Evolutionary conservation across 768 basidiomycete genomes (phyloP).

Genomic region (Lentinula aciculospora): DNA sequence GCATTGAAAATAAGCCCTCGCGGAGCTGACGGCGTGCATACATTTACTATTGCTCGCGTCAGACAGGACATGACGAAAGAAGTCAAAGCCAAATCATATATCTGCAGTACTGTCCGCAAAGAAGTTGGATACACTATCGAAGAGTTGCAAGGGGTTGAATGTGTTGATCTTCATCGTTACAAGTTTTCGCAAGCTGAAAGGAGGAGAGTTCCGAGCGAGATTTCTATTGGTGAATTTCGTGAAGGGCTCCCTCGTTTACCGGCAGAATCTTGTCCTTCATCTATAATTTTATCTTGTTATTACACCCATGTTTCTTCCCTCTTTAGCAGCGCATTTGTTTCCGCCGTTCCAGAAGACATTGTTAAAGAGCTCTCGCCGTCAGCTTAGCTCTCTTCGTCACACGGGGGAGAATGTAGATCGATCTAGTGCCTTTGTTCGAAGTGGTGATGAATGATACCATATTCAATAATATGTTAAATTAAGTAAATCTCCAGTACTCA

Average conservation of each 20-base stretch:
- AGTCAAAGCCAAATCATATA: slow-evolving; percentile 8
- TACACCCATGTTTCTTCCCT: slow-evolving; percentile 55
- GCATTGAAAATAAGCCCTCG: background rate
- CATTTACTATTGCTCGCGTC: slow-evolving; percentile 22
- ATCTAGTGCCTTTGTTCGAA: slow-evolving; percentile 43
- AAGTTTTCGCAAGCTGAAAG: slow-evolving; percentile 35
- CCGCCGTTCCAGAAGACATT: slow-evolving; percentile 42
- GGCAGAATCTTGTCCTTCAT: slow-evolving; percentile 7
- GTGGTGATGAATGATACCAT: slow-evolving; percentile 5
- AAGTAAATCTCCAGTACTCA: slow-evolving; percentile 17
- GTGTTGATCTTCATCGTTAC: slow-evolving; percentile 51
- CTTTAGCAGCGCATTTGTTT: slow-evolving; percentile 34
- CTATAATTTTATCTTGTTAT: slow-evolving; percentile 41
- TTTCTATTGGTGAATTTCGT: slow-evolving; percentile 40
- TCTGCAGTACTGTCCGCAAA: slow-evolving; percentile 26
- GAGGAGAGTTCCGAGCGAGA: slow-evolving; percentile 42
- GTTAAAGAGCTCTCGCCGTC: slow-evolving; percentile 51
- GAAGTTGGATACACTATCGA: slow-evolving; percentile 52
- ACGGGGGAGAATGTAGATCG: slow-evolving; percentile 46
- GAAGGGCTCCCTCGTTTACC: too few species aligned
- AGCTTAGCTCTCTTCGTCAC: slow-evolving; percentile 50
- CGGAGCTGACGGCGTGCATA: background rate
- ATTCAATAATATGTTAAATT: background rate
- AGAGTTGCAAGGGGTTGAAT: slow-evolving; percentile 55
- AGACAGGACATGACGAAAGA: slow-evolving; percentile 31